Conservation (phyloP, 2,329 filamentous ascomycete genomes). For the Trichoderma semiorbis region DNA sequence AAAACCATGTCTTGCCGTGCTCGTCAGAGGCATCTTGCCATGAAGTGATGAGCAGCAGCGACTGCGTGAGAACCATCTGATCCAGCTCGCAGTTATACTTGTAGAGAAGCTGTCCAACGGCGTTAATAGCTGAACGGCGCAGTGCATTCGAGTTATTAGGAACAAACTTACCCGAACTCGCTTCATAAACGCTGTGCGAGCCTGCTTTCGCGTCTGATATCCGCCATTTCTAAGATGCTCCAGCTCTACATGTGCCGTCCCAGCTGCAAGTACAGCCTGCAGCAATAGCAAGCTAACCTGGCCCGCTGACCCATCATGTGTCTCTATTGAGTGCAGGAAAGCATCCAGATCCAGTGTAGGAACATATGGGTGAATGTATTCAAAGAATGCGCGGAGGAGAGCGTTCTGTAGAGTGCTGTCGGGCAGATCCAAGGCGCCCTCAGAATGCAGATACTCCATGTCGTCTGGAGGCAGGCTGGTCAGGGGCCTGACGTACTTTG, state of each 20-base stretch:
- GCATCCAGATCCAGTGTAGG: constrained; percentile 9
- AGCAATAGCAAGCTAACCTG: constrained; percentile 3
- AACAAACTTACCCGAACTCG: background rate
- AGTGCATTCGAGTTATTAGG: background rate
- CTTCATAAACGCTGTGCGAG: background rate
- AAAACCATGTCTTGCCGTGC: constrained; percentile 14
- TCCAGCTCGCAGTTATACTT: constrained; percentile 13
- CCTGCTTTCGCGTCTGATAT: background rate
- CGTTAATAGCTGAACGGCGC: background rate
- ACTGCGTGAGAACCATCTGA: constrained; percentile 12
- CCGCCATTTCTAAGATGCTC: background rate
- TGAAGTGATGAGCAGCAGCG: constrained; percentile 6
- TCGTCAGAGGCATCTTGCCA: constrained; percentile 10
- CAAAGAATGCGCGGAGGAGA: background rate
- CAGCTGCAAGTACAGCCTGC: constrained; percentile 4
- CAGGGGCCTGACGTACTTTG: background rate
- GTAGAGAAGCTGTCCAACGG: background rate
- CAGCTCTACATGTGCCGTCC: constrained; percentile 8
- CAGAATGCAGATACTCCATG: background rate
- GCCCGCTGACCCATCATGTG: constrained; percentile 2
- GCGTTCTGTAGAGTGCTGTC: background rate
- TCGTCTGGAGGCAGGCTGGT: constrained; percentile 10
- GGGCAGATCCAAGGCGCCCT: constrained; percentile 3
- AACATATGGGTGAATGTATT: constrained; percentile 4
- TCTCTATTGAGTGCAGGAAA: background rate